A percentile compares a stretch with the other conserved stretches of the same genome.
These are phyloP conservation scores for Boletus reticulatus DNA, from an alignment of 768 basidiomycete genomes.

Conservation along the genomic window DNA sequence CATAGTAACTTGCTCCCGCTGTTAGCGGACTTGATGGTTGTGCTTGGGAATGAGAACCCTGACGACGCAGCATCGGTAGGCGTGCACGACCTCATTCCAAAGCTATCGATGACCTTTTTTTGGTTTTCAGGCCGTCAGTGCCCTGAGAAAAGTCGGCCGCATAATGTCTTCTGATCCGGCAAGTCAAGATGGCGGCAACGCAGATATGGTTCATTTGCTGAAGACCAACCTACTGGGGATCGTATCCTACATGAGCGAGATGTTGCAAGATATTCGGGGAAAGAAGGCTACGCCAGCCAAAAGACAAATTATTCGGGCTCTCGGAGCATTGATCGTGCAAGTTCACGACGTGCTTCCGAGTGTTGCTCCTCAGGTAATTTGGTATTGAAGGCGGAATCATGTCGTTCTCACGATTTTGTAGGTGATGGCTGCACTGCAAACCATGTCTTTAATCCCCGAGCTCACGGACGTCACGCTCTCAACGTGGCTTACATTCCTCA, in stretches of 20 bases:
- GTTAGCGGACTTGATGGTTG: constrained; percentile 72
- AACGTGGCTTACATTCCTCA: constrained; percentile 79
- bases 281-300: constrained; percentile 70
- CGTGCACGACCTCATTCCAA: not conserved
- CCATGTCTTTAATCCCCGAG: constrained; percentile 71
- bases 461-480: constrained; percentile 76
- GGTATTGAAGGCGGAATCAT: not conserved
- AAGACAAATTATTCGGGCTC: constrained; percentile 72
- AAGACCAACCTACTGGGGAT: constrained; percentile 80
- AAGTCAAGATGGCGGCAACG: constrained; percentile 26
- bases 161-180: constrained; percentile 25
- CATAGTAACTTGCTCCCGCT: constrained; percentile 67
- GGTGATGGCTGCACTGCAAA: constrained; percentile 97
- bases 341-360: constrained; percentile 71
- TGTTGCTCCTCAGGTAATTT: constrained; percentile 82
- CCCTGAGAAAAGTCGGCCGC: constrained; percentile 44
- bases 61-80: constrained; percentile 45
- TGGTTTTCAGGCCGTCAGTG: constrained; percentile 45
- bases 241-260: constrained; percentile 80
- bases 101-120: constrained; percentile 35
- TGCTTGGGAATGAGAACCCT: constrained; percentile 67
- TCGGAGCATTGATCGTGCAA: constrained; percentile 67
- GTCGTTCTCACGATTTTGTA: constrained; percentile 32
- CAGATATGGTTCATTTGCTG: constrained; percentile 58
- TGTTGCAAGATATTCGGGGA: constrained; percentile 80